Base-by-base conservation (phyloP, 192 early-diverging fungal genomes). In the Umbelopsis ramanniana region DNA sequence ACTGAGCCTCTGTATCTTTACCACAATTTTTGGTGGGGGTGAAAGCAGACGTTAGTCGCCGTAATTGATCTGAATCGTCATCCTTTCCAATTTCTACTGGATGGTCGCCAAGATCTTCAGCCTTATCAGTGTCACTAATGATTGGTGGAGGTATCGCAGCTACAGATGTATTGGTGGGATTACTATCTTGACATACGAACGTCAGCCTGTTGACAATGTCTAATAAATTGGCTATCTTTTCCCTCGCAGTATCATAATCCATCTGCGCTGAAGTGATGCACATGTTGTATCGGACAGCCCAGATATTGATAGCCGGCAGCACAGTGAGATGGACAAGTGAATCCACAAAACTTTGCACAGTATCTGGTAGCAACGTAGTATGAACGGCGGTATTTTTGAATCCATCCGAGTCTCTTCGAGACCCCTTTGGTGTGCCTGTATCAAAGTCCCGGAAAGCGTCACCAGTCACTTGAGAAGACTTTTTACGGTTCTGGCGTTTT, bases 311-410 rank as follows among this genome's bases (percentile, higher is more conserved):
- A 8, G 66, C 52, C 0, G 73, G 67, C 7, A 57, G 33, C 24
- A 74, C 67, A 22, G 66, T 23, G n/a, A 74, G 47, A 46, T 68
- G 54, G 14, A 74, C 73, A 15, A 74, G 11, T 0, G 40, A 46
- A 23, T 68, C 54, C 19, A 74, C 66, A 54, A 68, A 68, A 21
- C 67, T 66, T 21, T 66, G 63, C 14, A 73, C 47, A 24, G 72
- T 53, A 15, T 73, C 72, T 37, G 72, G 48, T 29, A 73, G 38
- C 12, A 67, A 37, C 35, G 53, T 63, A 26, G 48, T 53, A 40
- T 73, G 46, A 17, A 52, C 47, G 17, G 69, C 57, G 35, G 57
- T 63, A 19, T 63, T 11, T 37, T 63, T 63, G 57, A 63, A 63
- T 9, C 29, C 23, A 37, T 63, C 57, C 6, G 57, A 63, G 3